Base-by-base conservation (phyloP, 1,284 basidiomycete species). In the Cutaneotrichosporon arboriforme region DNA sequence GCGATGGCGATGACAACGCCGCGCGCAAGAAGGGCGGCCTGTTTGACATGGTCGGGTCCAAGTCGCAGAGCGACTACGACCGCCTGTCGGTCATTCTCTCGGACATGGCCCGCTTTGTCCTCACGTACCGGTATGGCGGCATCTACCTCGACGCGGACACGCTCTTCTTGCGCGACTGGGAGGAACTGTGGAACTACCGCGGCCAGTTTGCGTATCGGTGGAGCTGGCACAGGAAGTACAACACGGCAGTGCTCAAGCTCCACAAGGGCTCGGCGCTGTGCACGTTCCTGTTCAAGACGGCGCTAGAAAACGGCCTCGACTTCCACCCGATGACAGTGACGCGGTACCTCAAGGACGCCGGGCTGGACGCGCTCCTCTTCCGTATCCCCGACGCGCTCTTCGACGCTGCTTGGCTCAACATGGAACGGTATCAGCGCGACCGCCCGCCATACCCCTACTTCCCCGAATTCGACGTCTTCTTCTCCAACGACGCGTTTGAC, bases 121-220 rank as follows among this genome's bases (percentile, higher is more conserved):
- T 91, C 12, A 88, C 86, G 53, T 86, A 91, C 74, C 84, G 87
- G 40, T 91, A 84, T 63, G 88, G 89, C 37, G 88, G 88, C 12
- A 85, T 87, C 41, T 92, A 91, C 67, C 81, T 92, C 46, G 88
- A 92, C 65, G 87, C 88, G 15, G 89, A 91, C 70, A 90, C 87
- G 4, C 80, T 92, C 51, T 82, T 92, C 61, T 74, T 92, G 13
- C 82, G 89, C n/a, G 89, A 92, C 67, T 92, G 89, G 89, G 88
- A 90, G 67, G 88, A 91, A 60, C 74, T 92, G 13, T 90, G 87
- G 87, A 86, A 86, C 20, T 90, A 86, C 83, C 83, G 84, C 61
- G 88, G 88, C 21, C 87, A 87, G 36, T 92, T 90, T 62, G 88
- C 89, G 4, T 92, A 90, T 68, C 80, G 88, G 3, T 90, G 88